These are phyloP conservation scores for Ophiocordyceps australis DNA, from an alignment of 2,329 filamentous ascomycete genomes.

Conservation along the genomic window DNA sequence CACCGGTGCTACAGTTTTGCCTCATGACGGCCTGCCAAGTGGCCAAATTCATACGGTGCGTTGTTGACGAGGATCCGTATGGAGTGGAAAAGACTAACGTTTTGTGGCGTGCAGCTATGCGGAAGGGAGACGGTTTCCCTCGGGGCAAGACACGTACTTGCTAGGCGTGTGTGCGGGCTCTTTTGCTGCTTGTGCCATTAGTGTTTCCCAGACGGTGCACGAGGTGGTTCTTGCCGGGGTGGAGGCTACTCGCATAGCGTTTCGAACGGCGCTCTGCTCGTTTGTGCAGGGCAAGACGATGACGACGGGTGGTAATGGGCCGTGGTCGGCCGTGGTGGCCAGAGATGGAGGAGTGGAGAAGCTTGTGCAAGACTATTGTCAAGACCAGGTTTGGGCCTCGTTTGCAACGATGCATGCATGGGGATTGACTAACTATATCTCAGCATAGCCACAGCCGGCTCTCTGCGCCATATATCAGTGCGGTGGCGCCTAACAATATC, in stretches of 20 bases:
- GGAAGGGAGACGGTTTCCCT: conserved; percentile 6
- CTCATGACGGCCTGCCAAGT: conserved; percentile 7
- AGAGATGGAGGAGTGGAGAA: conserved; percentile 2
- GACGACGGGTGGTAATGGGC: not conserved
- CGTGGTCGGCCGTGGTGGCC: conserved; percentile 6
- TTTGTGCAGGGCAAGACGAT: conserved; percentile 3
- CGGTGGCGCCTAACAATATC: conserved; percentile 5
- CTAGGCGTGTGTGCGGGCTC: conserved; percentile 9
- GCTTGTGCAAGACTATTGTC: conserved; percentile 1
- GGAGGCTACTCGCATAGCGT: conserved; percentile 4
- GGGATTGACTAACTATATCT: conserved; percentile 1
- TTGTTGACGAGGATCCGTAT: not conserved
- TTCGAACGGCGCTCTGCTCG: conserved; percentile 7
- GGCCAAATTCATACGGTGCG: conserved; percentile 9
- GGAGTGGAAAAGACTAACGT: not conserved
- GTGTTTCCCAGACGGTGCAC: conserved; percentile 7
- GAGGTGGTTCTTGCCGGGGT: conserved; percentile 7
- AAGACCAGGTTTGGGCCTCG: not conserved
- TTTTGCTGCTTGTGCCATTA: conserved; percentile 9
- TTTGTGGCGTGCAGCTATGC: conserved; percentile 3
- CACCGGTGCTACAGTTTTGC: conserved; percentile 6
- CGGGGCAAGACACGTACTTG: conserved; percentile 4
- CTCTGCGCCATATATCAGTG: conserved; percentile 7
- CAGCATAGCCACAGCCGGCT: not conserved
- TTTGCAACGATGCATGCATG: not conserved